These are phyloP conservation scores for Phytophthora kernoviae DNA, from an alignment of 352 stramenopile species.

Conservation along the genomic window DNA sequence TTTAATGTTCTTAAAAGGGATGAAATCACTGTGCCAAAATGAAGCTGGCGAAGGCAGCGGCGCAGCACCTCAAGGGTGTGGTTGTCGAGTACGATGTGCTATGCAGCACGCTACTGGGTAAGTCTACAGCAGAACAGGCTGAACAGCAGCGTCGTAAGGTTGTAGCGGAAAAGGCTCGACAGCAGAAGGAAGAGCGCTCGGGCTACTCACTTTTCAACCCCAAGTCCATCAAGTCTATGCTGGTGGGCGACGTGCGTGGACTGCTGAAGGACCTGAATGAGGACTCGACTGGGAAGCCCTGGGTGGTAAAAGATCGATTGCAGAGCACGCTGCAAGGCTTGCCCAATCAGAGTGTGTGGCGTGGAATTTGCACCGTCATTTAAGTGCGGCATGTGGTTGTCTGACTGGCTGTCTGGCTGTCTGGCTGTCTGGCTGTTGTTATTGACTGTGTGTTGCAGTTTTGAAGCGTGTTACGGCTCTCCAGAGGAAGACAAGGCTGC, in stretches of 20 bases:
- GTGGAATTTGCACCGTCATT: constrained; percentile 3
- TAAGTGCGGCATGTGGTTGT: neutral
- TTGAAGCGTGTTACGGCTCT: constrained; percentile 53
- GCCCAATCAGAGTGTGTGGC: constrained; percentile 51
- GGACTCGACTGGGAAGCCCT: constrained; percentile 69
- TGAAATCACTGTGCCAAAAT: constrained; percentile 18
- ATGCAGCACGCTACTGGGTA: constrained; percentile 69
- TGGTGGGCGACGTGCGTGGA: constrained; percentile 62
- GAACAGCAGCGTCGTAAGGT: constrained; percentile 34
- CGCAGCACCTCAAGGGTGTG: constrained; percentile 76
- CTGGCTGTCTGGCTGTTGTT: no score
- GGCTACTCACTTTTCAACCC: constrained; percentile 33
- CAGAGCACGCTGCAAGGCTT: constrained; percentile 67
- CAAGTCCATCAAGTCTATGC: constrained; percentile 51
- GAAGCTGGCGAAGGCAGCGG: constrained; percentile 73
- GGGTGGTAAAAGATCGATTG: constrained; percentile 64
- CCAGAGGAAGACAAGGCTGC: constrained; percentile 23
- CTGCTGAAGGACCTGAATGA: constrained; percentile 66
- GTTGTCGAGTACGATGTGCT: constrained; percentile 82
- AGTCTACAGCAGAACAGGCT: constrained; percentile 38
- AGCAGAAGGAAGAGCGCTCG: constrained; percentile 28
- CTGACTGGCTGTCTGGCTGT: constrained; percentile 2
- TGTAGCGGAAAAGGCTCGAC: constrained; percentile 10
- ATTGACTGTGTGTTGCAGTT: constrained; percentile 43
- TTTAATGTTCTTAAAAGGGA: constrained; percentile 18